Base-by-base conservation (phyloP, 208 protist species). In the Acanthamoeba triangularis region DNA sequence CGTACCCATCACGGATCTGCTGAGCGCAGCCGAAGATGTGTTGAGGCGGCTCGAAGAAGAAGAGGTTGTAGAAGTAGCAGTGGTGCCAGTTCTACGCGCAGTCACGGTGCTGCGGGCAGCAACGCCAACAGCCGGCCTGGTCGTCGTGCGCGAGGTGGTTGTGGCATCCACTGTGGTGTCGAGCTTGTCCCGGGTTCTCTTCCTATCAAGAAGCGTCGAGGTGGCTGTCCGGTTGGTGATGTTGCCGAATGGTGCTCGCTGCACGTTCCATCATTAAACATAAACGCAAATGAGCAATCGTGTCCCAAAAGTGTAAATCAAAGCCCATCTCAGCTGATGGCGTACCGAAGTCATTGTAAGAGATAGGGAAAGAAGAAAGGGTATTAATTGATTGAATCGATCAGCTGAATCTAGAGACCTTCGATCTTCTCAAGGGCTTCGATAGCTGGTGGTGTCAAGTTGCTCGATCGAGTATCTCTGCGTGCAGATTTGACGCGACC, bases 11-110 rank as follows among this genome's bases (percentile, higher is more conserved):
- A 78, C 69, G 69, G 69, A 47, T 78, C 69, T 78, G 35, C 35
- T 78, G 69, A 78, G 69, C 13, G 69, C 69, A 78, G 69, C 35
- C 49, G 49, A 52, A 33, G 69, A 78, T 78, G 69, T 78, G 69
- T 78, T 78, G 33, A 78, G 69, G 33, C 69, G 69, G 35, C 69
- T 78, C 23, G 65, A 74, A 11, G 65, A 7, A 28, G 65, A 28
- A 16, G 69, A 78, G 4, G 69, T 37, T n/a, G 69, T 20, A 33
- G 63, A 72, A 8, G 69, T 44, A 8, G 33, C 69, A 3, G 69
- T 78, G 4, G 69, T 44, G 33, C 33, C 69, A 23, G 69, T 78
- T 33, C 69, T 11, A 13, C 69, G 69, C 28, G 69, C 69, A 4
- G 35, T 14, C 20, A 78, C 10, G 28, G 69, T 78, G 69, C 18